Base-by-base conservation (phyloP, 805 yeast genomes). In the Saturnispora zaruensis region DNA sequence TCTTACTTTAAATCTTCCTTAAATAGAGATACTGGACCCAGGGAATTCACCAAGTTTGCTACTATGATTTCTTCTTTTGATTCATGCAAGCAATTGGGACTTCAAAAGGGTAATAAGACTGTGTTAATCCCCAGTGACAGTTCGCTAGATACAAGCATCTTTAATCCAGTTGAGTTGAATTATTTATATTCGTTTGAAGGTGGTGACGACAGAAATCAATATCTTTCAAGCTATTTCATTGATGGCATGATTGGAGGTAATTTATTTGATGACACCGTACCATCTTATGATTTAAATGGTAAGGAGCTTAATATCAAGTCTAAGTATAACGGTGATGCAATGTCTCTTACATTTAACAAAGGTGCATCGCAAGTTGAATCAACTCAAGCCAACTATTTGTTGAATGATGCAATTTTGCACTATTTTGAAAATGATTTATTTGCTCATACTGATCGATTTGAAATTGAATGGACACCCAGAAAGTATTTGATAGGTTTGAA, bases 401-500 rank as follows among this genome's bases (percentile, higher is more conserved):
- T 76, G 5, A 58, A 70, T 3, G 72, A 75, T 56, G 82, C 81
- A 0, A 46, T 82, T 1, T 59, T 76, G 1, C 83, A 81, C 59
- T 56, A 74, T 21, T 79, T 76, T 57, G 65, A 70, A 21, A 55
- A 64, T 14, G 48, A 66, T 6, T 45, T 63, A 16, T 55, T 66
- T 49, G 46, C 53, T 25, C 13, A 52, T 16, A 24, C 24, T 49
- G 46, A 54, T 25, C 44, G 53, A 8, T 25, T 62, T 54, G 65
- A 70, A 0, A 32, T 53, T 1, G 41, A 30, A 18, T 76, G 79
- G 56, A 78, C 79, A 30, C 77, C 79, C 1, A 71, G 79, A 54
- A 82, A 79, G 59, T 75, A 79, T 55, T 62, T 84, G 2, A 67
- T 77, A 47, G 88, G 86, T 0, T 61, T 81, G 41, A 75, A 80